Evolutionary conservation across 352 stramenopile species (phyloP).

Genomic region (Globisporangium megalacanthum): DNA sequence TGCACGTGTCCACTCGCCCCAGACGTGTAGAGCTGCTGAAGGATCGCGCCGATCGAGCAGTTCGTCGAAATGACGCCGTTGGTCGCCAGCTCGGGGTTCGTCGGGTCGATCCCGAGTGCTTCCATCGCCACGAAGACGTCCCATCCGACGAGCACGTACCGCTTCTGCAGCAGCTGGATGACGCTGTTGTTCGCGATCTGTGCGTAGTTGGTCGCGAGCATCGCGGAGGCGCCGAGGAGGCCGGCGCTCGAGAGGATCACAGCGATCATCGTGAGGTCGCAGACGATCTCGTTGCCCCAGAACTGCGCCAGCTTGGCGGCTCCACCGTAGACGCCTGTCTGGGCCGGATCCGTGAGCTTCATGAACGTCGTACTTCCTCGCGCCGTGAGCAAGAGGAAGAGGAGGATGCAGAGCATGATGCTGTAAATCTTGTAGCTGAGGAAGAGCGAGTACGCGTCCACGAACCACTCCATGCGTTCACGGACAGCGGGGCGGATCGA

Average conservation of each 20-base stretch:
- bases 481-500: too few relatives aligned
- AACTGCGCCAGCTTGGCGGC: conserved; percentile 15
- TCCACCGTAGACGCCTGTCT: too few relatives aligned
- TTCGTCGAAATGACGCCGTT: conserved; percentile 15
- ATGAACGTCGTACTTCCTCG: conserved; percentile 14
- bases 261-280: conserved; percentile 38
- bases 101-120: conserved; percentile 45
- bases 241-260: conserved; percentile 9
- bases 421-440: too few relatives aligned
- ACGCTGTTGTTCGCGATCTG: conserved; percentile 38
- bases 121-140: conserved; percentile 14
- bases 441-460: too few relatives aligned
- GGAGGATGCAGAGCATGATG: conserved; percentile 12
- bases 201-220: conserved; percentile 35
- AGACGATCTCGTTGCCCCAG: conserved; percentile 53
- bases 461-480: too few relatives aligned
- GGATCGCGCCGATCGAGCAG: conserved; percentile 31
- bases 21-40: conserved; percentile 46
- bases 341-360: too few relatives aligned
- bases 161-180: conserved; percentile 29
- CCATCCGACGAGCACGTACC: conserved; percentile 2
- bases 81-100: conserved; percentile 18
- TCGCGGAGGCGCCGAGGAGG: conserved; percentile 13
- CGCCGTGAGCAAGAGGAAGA: conserved; percentile 30
- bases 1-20: conserved; percentile 26